Base-by-base conservation (phyloP, 768 basidiomycete genomes). In the Lepiota subincarnata region DNA sequence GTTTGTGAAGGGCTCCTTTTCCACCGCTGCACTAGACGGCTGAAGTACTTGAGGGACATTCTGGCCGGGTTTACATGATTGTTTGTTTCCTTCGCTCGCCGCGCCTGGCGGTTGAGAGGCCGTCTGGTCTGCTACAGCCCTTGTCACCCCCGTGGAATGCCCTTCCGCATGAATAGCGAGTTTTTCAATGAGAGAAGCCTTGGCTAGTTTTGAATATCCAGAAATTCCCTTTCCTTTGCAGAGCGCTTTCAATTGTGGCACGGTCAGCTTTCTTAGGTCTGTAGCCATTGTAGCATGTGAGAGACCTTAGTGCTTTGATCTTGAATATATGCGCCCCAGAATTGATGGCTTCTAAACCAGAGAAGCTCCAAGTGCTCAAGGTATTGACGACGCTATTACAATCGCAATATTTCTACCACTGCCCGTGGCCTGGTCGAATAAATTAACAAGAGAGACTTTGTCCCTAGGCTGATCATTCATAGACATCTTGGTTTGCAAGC, bases 401-500 rank as follows among this genome's bases (percentile, higher is more conserved):
- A 89, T 70, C 6, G 80, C 86, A 51, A 87, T 71, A 65, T 89
- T 90, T 60, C 88, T 70, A 43, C 82, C 86, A 64, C 88, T 90
- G 40, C 86, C 87, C 2, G 77, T 78, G 4, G 72, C 71, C 64
- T 89, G 88, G 60, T 89, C 84, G 55, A 91, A 90, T 38, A 91
- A 62, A 64, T 87, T 89, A 2, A 88, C 71, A 18, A 80, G 60
- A 37, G 6, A 31, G 14, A 8, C 20, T 31, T 7, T 42, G 53
- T 16, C 8, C n/a, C 20, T 24, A 35, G 45, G 6, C 37, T 18
- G 41, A 28, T 44, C 13, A 39, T 28, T 50, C n/a, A 24, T 40
- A 24, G 18, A 37, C 20, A 39, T n/a, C 28, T 26, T 7, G 8
- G 7, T 22, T n/a, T 26, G 8, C 39, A 28, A 28, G 46, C 14